A percentile compares a stretch with the other conserved stretches of the same genome.
phyloP scores from a whole-genome alignment of 176 grass and related monocot species.

The Tillandsia fasciculata region DNA sequence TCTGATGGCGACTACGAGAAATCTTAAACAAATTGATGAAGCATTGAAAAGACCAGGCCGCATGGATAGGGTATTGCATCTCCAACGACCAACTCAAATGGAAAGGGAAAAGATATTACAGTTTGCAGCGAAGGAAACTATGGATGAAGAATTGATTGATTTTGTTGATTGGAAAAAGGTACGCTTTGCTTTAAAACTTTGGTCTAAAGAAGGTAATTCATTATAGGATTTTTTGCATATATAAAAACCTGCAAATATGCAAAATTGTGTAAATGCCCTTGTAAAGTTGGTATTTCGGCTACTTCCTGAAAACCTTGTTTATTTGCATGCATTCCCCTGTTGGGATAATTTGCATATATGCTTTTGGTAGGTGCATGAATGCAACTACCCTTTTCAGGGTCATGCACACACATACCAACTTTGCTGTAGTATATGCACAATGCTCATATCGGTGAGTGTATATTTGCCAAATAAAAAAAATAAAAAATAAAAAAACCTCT shows the following conservation, averaged over 20 bases:
- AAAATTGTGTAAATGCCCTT: background rate
- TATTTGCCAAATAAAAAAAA: too few relatives aligned
- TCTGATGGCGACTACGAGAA: slow-evolving; percentile 27
- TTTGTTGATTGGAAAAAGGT: slow-evolving; percentile 35
- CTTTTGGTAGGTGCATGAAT: too few relatives aligned
- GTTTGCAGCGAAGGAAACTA: slow-evolving; percentile 21
- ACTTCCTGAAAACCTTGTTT: too few relatives aligned
- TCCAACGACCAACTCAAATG: slow-evolving; percentile 27
- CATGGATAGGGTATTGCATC: slow-evolving; percentile 25
- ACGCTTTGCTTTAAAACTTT: background rate
- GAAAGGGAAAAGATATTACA: slow-evolving; percentile 27
- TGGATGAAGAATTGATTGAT: slow-evolving; percentile 20
- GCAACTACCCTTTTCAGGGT: too few relatives aligned
- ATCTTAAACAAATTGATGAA: slow-evolving; percentile 29
- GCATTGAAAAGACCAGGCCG: slow-evolving; percentile 26
- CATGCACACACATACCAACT: too few relatives aligned
- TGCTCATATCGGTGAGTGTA: too few relatives aligned
- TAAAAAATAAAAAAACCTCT: background rate
- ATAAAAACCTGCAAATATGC: background rate
- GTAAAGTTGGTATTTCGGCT: too few relatives aligned
- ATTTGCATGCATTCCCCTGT: too few relatives aligned
- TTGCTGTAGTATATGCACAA: too few relatives aligned
- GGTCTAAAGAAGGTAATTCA: background rate
- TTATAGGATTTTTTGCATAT: background rate
- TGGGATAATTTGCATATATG: too few relatives aligned